These are phyloP conservation scores for Hyaloscypha hepaticicola DNA, from an alignment of 495 filamentous ascomycete genomes.

Conservation along the genomic window DNA sequence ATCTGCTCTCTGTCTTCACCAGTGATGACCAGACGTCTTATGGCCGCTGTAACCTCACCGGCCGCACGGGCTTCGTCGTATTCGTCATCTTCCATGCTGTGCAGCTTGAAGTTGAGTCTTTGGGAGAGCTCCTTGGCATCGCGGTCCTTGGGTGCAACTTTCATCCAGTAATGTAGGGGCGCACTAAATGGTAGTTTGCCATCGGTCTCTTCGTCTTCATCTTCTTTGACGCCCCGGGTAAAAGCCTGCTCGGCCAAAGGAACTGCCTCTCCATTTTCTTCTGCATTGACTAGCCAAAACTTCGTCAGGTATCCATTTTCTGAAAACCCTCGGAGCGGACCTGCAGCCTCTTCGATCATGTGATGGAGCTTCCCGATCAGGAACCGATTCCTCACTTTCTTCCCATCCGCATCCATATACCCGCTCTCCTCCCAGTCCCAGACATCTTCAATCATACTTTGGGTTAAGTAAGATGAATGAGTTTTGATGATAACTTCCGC, in stretches of 20 bases:
- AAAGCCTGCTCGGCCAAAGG: neutral
- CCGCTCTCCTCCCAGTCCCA: neutral
- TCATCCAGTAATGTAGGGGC: neutral
- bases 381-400: neutral
- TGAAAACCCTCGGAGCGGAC: too few relatives aligned
- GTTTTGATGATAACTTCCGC: neutral
- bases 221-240: neutral
- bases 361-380: neutral
- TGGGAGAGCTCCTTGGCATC: neutral
- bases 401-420: neutral
- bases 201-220: neutral
- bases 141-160: neutral
- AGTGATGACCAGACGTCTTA: neutral
- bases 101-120: neutral
- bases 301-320: neutral
- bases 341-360: neutral
- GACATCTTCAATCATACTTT: neutral
- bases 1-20: neutral
- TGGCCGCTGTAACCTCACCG: neutral
- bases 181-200: neutral
- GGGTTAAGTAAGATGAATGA: neutral
- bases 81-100: neutral
- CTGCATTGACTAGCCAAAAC: neutral
- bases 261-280: neutral
- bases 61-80: neutral